phyloP scores from a whole-genome alignment of 768 basidiomycete species.

The Hirschioporus abietinus region DNA sequence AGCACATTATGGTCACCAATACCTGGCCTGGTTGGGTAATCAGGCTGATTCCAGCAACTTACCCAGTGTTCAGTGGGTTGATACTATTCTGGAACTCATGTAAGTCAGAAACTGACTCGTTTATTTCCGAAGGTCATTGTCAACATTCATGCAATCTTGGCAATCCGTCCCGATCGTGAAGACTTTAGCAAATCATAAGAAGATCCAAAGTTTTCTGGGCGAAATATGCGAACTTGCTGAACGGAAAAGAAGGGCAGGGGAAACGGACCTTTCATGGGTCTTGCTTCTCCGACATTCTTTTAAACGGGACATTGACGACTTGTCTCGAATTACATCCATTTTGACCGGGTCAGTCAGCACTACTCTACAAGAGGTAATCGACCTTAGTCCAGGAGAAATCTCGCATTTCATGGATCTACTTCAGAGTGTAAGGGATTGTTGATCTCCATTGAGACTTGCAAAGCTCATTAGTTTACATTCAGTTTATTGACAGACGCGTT shows the following conservation, averaged over 20 bases:
- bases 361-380: neutral
- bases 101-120: neutral
- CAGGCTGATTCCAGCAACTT: neutral
- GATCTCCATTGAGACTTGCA: neutral
- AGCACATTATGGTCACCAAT: neutral
- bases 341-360: neutral
- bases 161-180: neutral
- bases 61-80: neutral
- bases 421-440: neutral
- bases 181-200: neutral
- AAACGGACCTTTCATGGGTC: neutral
- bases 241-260: neutral
- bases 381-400: neutral
- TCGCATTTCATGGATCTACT: conserved; percentile 1
- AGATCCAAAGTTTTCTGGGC: neutral
- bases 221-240: neutral
- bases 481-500: neutral
- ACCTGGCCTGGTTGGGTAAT: neutral
- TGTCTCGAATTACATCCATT: neutral
- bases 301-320: neutral
- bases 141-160: neutral
- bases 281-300: neutral
- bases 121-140: neutral
- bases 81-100: neutral
- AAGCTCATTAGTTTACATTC: neutral